A percentile compares a stretch with the other conserved stretches of the same genome.
Conservation (phyloP, 441 rosid species). For the Populus hybrid region DNA sequence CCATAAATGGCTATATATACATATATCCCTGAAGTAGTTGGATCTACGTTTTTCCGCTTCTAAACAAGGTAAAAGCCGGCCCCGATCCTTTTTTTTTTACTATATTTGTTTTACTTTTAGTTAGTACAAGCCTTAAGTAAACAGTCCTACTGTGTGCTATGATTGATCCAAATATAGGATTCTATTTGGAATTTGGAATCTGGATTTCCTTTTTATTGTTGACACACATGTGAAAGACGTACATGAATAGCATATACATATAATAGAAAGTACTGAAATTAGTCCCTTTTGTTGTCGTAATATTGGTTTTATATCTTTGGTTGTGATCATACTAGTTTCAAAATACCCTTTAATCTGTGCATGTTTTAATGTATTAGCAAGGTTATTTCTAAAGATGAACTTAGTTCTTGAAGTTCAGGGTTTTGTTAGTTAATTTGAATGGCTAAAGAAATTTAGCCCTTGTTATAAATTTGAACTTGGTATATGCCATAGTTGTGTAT, state of each 20-base stretch:
- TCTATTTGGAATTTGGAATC: background rate
- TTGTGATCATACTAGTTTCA: background rate
- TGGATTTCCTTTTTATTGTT: background rate
- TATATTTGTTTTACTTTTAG: background rate
- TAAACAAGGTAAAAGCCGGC: constrained; percentile 6
- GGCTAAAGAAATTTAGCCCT: background rate
- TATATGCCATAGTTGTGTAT: background rate
- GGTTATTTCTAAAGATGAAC: background rate
- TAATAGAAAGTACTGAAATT: background rate
- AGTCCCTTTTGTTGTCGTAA: background rate
- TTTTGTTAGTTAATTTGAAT: background rate
- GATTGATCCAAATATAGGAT: background rate
- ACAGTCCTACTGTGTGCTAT: background rate
- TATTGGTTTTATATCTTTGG: background rate
- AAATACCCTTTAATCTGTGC: background rate
- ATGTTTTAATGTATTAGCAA: background rate
- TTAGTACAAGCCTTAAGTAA: background rate
- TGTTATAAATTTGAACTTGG: background rate
- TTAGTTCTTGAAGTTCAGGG: too few species aligned
- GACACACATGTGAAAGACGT: background rate
- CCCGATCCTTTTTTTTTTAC: background rate
- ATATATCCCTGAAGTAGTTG: background rate
- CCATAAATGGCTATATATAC: constrained; percentile 43
- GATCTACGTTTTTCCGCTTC: constrained; percentile 20
- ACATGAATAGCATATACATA: background rate